Evolutionary conservation across 495 filamentous ascomycete genomes (phyloP).

Genomic region (Lasiosphaeriaceae sp.): DNA sequence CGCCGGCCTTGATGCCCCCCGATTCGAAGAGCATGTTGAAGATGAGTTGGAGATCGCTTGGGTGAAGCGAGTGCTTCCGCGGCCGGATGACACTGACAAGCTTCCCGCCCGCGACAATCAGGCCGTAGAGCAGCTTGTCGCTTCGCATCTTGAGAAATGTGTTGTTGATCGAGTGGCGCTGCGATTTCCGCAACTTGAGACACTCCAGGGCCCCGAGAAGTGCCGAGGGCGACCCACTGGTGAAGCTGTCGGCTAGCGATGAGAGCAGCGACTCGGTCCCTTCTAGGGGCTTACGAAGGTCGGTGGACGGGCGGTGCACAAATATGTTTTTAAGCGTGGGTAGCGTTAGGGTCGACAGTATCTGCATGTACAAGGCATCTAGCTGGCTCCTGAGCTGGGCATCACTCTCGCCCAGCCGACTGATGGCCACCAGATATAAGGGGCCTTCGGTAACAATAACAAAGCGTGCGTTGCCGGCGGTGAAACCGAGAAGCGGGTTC

Average conservation of each 20-base stretch:
- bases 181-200: slow-evolving; percentile 77
- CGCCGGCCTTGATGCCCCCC: slow-evolving; percentile 75
- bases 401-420: slow-evolving; percentile 85
- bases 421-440: slow-evolving; percentile 90
- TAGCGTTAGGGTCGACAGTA: slow-evolving; percentile 89
- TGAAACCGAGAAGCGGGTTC: slow-evolving; percentile 75
- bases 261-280: slow-evolving; percentile 91
- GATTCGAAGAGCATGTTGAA: slow-evolving; percentile 99
- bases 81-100: slow-evolving; percentile 93
- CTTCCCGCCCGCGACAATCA: slow-evolving; percentile 89
- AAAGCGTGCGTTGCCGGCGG: slow-evolving; percentile 77
- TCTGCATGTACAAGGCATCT: slow-evolving; percentile 95
- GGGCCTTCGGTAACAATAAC: slow-evolving; percentile 79
- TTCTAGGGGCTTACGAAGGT: slow-evolving; percentile 86
- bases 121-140: slow-evolving; percentile 79
- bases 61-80: slow-evolving; percentile 91
- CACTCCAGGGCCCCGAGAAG: slow-evolving; percentile 90
- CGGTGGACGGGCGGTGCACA: slow-evolving; percentile 81
- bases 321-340: slow-evolving; percentile 88
- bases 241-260: slow-evolving; percentile 90
- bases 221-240: slow-evolving; percentile 81
- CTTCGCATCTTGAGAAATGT: slow-evolving; percentile 73
- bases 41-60: slow-evolving; percentile 90
- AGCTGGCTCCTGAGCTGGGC: slow-evolving; percentile 81
- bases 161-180: slow-evolving; percentile 82